Conservation (phyloP, 305 asterid species). For the Caryopteris hybrid region DNA sequence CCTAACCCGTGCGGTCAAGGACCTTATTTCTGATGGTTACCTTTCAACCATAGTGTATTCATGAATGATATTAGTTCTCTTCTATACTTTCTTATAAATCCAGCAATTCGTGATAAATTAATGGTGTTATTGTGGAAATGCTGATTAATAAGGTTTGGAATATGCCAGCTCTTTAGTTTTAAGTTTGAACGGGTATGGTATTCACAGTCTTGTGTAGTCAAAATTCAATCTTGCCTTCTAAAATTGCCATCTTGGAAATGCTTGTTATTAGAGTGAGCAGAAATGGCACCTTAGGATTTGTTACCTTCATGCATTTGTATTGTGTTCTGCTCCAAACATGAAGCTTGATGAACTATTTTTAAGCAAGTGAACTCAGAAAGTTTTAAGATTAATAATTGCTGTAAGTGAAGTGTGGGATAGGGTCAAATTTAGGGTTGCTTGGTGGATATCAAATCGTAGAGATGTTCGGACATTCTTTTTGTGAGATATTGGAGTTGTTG, state of each 20-base stretch:
- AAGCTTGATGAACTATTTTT: neutral
- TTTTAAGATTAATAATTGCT: neutral
- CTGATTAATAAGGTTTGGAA: neutral
- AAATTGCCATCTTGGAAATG: neutral
- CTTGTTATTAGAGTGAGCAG: neutral
- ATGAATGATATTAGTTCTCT: neutral
- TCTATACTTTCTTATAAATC: neutral
- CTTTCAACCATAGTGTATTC: neutral
- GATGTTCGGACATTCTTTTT: too few species aligned
- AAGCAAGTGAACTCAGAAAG: neutral
- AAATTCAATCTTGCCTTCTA: neutral
- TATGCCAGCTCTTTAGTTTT: neutral
- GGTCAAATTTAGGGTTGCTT: too few species aligned
- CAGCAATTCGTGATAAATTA: neutral
- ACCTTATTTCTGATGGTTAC: neutral
- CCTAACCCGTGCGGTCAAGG: neutral
- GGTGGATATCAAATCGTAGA: too few species aligned
- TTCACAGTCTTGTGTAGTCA: neutral
- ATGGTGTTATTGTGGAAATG: neutral
- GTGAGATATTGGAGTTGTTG: too few species aligned
- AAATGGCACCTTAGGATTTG: neutral
- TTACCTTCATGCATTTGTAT: neutral
- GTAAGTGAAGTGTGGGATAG: too few species aligned
- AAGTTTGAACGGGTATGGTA: neutral
- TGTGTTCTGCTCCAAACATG: constrained; percentile 3